Base-by-base conservation (phyloP, 352 stramenopile genomes). In the Discostella stelligera region DNA sequence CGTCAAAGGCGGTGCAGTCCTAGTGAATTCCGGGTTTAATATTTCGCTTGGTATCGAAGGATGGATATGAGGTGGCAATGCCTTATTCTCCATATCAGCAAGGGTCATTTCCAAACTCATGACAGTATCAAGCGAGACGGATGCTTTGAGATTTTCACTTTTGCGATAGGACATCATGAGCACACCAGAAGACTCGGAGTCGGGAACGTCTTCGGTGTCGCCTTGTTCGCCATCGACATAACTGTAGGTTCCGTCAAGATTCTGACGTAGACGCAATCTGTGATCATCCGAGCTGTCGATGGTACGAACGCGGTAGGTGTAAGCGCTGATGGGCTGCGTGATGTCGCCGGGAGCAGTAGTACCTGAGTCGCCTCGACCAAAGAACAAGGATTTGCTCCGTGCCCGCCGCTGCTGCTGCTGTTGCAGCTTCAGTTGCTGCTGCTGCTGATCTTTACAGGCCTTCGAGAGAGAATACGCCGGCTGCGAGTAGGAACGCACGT, bases 191-290 rank as follows among this genome's bases (percentile, higher is more conserved):
- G 14, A 39, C 25, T 66, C 58, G 9, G 53, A 48, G 30, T 46
- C 53, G 21, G 23, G n/a, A 18, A 56, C 37, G 23, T 60, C 20
- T 9, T 55, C 55, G 21, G 18, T 25, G 0, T 27, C 14, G 3
- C 16, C 0, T 13, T 59, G 54, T 3, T 62, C 66, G 16, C n/a
- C 50, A 55, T 78, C 64, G 58, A 55, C 72, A 44, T 80, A 64
- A 18, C 63, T 74, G 58, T 80, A 80, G 6, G 72, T 69, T 7
- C 72, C 64, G 59, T 80, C 72, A n/a, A 56, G 54, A 48, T 80
- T 74, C 18, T 80, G 72, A 58, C 56, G 55, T 65, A 80, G 66
- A 18, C 69, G 52, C 25, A 80, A 49, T 30, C 65, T 58, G 30
- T 80, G 73, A 18, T 66, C 55, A 59, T 80, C 59, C 3, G 32